phyloP scores from a whole-genome alignment of 306 rosid species.

The Pyrus pyrifolia region DNA sequence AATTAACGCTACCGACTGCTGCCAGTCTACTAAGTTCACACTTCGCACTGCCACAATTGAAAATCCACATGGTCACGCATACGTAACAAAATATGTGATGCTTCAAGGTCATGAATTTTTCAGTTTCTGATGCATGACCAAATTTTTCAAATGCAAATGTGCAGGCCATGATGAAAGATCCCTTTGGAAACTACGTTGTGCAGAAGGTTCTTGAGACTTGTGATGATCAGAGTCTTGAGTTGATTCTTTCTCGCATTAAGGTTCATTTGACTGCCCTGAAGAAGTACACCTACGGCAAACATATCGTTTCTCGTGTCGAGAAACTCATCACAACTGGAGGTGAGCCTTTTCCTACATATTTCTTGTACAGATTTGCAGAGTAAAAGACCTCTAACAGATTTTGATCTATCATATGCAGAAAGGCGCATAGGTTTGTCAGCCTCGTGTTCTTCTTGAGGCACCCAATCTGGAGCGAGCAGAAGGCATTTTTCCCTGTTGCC shows the following conservation, averaged over 20 bases:
- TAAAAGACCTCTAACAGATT: constrained; percentile 2
- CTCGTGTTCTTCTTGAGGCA: constrained; percentile 31
- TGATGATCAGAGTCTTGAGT: constrained; percentile 72
- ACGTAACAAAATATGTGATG: not conserved
- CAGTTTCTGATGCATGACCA: constrained; percentile 7
- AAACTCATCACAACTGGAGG: constrained; percentile 95
- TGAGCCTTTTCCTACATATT: constrained; percentile 18
- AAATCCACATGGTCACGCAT: not conserved
- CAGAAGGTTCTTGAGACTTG: constrained; percentile 96
- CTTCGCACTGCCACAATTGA: too few relatives aligned
- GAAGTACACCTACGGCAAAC: constrained; percentile 91
- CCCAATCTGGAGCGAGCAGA: constrained; percentile 15
- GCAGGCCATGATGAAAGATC: constrained; percentile 99
- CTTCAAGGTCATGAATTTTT: not conserved
- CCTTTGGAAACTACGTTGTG: constrained; percentile 91
- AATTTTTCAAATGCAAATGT: constrained; percentile 11
- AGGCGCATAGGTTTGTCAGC: constrained; percentile 84
- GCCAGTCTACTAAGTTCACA: too few relatives aligned
- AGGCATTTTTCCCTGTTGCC: constrained; percentile 22
- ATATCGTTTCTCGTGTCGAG: constrained; percentile 92
- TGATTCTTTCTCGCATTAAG: constrained; percentile 90
- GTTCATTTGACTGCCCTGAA: constrained; percentile 87
- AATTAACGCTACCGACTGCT: too few relatives aligned
- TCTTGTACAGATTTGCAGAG: not conserved
- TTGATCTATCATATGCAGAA: constrained; percentile 46